Base-by-base conservation (phyloP, 2,329 filamentous ascomycete genomes). In the Macroventuria anomochaeta region DNA sequence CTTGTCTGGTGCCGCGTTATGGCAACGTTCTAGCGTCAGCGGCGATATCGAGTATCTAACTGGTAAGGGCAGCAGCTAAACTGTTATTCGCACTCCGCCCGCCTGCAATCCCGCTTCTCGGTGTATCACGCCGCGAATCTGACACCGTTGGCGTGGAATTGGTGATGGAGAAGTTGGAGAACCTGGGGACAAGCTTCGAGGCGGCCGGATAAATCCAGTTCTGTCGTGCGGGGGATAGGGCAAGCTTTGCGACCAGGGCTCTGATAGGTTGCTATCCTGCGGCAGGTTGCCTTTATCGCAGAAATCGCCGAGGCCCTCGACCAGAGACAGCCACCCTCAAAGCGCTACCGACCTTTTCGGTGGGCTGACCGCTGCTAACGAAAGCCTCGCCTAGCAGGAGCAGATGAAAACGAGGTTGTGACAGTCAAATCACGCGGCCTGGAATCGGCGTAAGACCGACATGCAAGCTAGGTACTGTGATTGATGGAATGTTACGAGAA, bases 401-500 rank as follows among this genome's bases (percentile, higher is more conserved):
- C 54, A 50, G 33, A 52, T 52, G 46, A 37, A 43, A 51, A 56
- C 48, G 49, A 58, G 55, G 53, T 58, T 21, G 44, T 56, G 40
- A 57, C 40, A 51, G 54, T 55, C 46, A 29, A 50, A 54, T 53
- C 58, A 59, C 51, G 34, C 49, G 48, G 53, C 46, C 39, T 59
- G 49, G 47, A 49, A 47, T 58, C 46, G 52, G 55, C 52, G 40
- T 58, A 40, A 55, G 61, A 51, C 65, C 58, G 58, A 44, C 36
- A 36, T 18, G 42, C 38, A 20, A 40, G 47, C 50, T 31, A 32
- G 28, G 34, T 39, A 48, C 50, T 59, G 61, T 64, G 63, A 65
- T 65, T 59, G 64, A 61, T 61, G 64, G 64, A 67, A 63, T 52
- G 34, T 40, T 34, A 33, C 28, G 51, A 50, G 32, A 46, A 48